Conservation (phyloP, 257 asterid genomes). For the Solanum gandarillasii region DNA sequence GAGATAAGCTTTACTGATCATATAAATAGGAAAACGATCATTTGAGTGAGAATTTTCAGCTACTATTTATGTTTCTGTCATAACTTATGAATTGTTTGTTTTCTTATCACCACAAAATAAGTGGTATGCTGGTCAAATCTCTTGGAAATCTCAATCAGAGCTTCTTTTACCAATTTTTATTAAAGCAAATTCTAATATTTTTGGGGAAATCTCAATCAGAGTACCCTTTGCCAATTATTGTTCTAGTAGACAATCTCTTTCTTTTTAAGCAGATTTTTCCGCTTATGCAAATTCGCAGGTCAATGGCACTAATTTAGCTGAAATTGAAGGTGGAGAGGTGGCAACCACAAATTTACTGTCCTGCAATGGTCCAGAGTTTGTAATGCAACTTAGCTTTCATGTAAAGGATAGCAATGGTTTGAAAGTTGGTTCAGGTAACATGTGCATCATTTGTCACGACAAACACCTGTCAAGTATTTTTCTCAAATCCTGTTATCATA, state of each 20-base stretch:
- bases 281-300: constrained; percentile 32
- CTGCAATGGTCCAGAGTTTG: constrained; percentile 51
- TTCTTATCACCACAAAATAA: neutral
- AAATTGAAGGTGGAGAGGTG: constrained; percentile 50
- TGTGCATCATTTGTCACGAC: neutral
- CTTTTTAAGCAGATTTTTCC: neutral
- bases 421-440: constrained; percentile 22
- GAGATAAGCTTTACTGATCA: neutral
- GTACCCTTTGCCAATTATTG: neutral
- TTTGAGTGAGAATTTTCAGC: neutral
- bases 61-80: neutral
- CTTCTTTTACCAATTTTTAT: neutral
- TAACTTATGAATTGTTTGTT: no score
- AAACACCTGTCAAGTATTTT: neutral
- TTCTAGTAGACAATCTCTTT: neutral
- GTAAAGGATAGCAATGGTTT: constrained; percentile 2
- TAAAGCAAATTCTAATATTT: neutral
- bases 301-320: constrained; percentile 47
- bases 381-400: constrained; percentile 32
- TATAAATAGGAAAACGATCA: neutral
- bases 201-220: neutral
- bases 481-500: neutral
- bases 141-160: neutral
- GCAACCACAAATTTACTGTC: constrained; percentile 53
- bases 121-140: neutral